Conservation (phyloP, 306 rosid genomes). For the Fagus sylvatica region DNA sequence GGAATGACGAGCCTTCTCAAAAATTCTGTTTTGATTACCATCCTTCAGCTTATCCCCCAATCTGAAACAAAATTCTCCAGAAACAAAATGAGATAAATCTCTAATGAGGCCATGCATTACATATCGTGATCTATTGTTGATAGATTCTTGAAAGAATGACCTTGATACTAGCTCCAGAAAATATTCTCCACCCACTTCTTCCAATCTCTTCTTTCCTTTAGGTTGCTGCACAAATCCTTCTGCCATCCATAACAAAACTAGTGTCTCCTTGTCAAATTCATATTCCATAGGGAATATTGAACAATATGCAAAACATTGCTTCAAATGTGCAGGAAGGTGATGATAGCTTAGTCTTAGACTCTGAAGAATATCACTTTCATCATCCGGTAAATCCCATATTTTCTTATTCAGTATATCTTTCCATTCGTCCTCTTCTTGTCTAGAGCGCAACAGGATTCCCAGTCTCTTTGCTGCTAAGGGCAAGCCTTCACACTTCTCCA, state of each 20-base stretch:
- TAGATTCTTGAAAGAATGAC: conserved; percentile 29
- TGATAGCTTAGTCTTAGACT: conserved; percentile 26
- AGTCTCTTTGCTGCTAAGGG: conserved; percentile 47
- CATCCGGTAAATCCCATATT: conserved; percentile 45
- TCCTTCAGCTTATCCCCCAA: conserved; percentile 14
- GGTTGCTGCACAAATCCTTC: conserved; percentile 40
- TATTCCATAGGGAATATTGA: conserved; percentile 26
- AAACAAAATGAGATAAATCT: conserved; percentile 35
- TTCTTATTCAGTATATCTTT: conserved; percentile 30
- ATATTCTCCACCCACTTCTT: conserved; percentile 34
- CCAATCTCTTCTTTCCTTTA: conserved; percentile 22
- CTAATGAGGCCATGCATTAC: conserved; percentile 27
- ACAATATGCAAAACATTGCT: conserved; percentile 35
- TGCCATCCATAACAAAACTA: conserved; percentile 39
- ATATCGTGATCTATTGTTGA: conserved; percentile 3
- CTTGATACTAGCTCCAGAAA: conserved; percentile 36
- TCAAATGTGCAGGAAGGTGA: conserved; percentile 39
- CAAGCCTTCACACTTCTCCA: conserved; percentile 44
- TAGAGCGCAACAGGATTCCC: conserved; percentile 39
- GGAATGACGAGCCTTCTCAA: conserved; percentile 37
- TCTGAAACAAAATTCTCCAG: conserved; percentile 35
- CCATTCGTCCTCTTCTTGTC: conserved; percentile 39
- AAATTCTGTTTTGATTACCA: conserved; percentile 4
- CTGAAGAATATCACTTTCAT: conserved; percentile 40
- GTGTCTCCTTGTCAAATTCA: conserved; percentile 30